Percentiles rank a stretch among this genome's conserved stretches.
Conservation (phyloP, 2,329 filamentous ascomycete genomes). For the Sordariomycetes sp. region DNA sequence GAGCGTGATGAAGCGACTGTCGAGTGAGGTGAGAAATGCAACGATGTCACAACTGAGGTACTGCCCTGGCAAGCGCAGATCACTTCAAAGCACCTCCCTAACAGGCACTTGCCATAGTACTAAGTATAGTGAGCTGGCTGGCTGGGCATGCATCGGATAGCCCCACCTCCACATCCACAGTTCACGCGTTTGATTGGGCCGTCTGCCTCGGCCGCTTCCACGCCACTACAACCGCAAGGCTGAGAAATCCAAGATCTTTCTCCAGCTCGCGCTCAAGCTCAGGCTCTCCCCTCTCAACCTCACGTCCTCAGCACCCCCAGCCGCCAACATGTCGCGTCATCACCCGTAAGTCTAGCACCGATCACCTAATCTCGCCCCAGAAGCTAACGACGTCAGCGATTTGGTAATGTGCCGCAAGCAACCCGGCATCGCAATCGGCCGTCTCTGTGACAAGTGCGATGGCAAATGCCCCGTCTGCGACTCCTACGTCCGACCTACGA, state of each 20-base stretch:
- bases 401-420: slow-evolving; percentile 99
- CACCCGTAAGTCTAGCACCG: slow-evolving; percentile 75
- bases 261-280: not conserved
- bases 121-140: too few species aligned
- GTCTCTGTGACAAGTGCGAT: slow-evolving; percentile 99
- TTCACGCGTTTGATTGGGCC: slow-evolving; percentile 11
- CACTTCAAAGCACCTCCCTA: too few species aligned
- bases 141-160: too few species aligned
- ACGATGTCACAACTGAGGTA: too few species aligned
- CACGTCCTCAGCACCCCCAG: slow-evolving; percentile 1
- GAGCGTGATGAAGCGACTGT: too few species aligned
- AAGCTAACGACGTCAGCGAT: slow-evolving; percentile 48
- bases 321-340: slow-evolving; percentile 74
- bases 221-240: slow-evolving; percentile 27
- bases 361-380: slow-evolving; percentile 1
- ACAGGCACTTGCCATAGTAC: too few species aligned
- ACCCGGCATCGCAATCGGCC: slow-evolving; percentile 92
- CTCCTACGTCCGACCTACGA: slow-evolving; percentile 95
- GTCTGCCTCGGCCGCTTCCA: slow-evolving; percentile 6
- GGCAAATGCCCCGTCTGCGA: slow-evolving; percentile 99
- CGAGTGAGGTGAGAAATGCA: too few species aligned
- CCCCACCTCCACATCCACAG: not conserved
- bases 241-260: slow-evolving; percentile 26
- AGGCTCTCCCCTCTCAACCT: slow-evolving; percentile 1
- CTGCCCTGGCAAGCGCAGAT: too few species aligned